A percentile compares a stretch with the other conserved stretches of the same genome.
phyloP scores from a whole-genome alignment of 2,329 filamentous ascomycete genomes.

The Raffaelea arxii region DNA sequence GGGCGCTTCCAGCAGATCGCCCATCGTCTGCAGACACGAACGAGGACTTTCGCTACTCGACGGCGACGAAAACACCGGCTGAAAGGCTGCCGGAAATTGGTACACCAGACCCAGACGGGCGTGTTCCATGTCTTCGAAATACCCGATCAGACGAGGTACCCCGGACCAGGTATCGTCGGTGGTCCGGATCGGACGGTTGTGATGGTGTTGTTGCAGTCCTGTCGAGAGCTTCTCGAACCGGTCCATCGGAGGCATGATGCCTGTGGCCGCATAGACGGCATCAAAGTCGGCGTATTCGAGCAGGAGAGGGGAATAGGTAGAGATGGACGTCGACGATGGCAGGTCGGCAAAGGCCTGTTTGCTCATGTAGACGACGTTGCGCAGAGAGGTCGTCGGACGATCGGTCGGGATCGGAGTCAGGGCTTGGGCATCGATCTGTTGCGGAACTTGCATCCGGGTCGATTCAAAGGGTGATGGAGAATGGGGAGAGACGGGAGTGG shows the following conservation, averaged over 20 bases:
- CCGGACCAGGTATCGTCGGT: slow-evolving; percentile 50
- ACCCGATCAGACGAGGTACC: slow-evolving; percentile 52
- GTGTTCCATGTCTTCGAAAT: slow-evolving; percentile 64
- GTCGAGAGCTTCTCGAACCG: slow-evolving; percentile 54
- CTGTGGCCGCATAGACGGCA: slow-evolving; percentile 50
- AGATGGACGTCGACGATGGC: slow-evolving; percentile 20
- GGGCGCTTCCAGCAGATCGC: slow-evolving; percentile 40
- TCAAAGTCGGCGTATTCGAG: slow-evolving; percentile 63
- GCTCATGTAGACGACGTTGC: slow-evolving; percentile 42
- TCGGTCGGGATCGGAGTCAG: slow-evolving; percentile 33
- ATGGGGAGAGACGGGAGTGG: slow-evolving; percentile 19
- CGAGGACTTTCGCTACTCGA: slow-evolving; percentile 23
- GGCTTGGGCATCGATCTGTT: slow-evolving; percentile 45
- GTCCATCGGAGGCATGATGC: slow-evolving; percentile 55
- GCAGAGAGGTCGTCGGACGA: slow-evolving; percentile 16
- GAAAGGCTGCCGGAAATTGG: slow-evolving; percentile 58
- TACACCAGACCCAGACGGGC: slow-evolving; percentile 68
- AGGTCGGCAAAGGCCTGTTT: slow-evolving; percentile 42
- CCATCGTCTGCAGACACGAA: slow-evolving; percentile 43
- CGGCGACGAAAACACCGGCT: slow-evolving; percentile 31
- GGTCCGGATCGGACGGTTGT: slow-evolving; percentile 18
- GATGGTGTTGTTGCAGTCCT: slow-evolving; percentile 44
- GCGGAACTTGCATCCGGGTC: slow-evolving; percentile 50
- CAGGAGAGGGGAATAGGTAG: slow-evolving; percentile 45
- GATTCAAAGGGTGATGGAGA: slow-evolving; percentile 46